Evolutionary conservation across 108 stramenopile species (phyloP), one percentile per base, ranked within the genome.

Genomic region (Fistulifera solaris): DNA sequence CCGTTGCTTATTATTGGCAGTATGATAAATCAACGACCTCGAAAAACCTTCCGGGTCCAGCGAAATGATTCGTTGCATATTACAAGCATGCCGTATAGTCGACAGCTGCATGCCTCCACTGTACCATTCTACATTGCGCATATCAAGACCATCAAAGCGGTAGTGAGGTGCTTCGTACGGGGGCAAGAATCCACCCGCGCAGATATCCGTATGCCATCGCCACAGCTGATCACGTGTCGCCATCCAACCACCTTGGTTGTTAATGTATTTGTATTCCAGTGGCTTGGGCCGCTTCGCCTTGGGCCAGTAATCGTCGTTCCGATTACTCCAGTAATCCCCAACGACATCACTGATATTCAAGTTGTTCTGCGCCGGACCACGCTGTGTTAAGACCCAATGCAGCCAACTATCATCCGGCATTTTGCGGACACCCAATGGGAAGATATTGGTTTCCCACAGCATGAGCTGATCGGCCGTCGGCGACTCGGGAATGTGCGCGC

Each of bases 211-310:
- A 59, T 87, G 85, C 65, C 78, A 75, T 55, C 74, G 63, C 68
- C 70, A 72, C 16, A 81, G 52, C 46, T 81, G 77, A 24, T 75
- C 65, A 25, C 89, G 58, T 15, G 78, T 87, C 28, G 78, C 85
- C 83, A 91, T 86, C 83, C 83, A 91, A 8, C 89, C 89, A 21
- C 81, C 89, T 45, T 80, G 76, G 51, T 87, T 83, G 48, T 80
- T 83, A 23, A 90, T 67, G 16, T 75, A 63, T 10, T 72, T 50
- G 38, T 75, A 80, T n/a, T 77, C 59, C 19, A 49, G 59, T 48
- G 64, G 49, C 6, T 8, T 16, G 7, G 76, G 68, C 13, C 60
- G 26, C 2, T 18, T 6, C n/a, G 16, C 48, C 46, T 43, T 58
- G 31, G 17, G 22, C 22, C 25, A 41, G 43, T 53, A 63, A 39